Conservation (phyloP, 2,329 filamentous ascomycete genomes). For the Fusarium sp. region DNA sequence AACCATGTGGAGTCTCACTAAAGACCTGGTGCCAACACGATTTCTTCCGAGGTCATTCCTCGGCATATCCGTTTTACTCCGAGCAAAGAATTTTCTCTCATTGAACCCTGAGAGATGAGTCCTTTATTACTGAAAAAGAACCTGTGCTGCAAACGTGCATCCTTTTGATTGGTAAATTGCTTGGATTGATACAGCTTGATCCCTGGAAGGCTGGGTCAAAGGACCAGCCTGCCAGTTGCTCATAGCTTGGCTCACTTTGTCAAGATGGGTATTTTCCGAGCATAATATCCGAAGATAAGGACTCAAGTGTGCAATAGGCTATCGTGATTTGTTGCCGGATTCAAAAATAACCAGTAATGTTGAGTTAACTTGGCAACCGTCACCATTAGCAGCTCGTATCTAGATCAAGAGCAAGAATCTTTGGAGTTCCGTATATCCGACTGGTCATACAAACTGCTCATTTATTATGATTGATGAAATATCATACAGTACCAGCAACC, state of each 20-base stretch:
- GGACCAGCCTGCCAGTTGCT: slow-evolving; percentile 1
- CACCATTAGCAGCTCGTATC: background rate
- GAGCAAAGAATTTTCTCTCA: slow-evolving; percentile 8
- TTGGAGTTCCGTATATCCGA: slow-evolving; percentile 9
- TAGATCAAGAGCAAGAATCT: background rate
- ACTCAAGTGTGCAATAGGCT: background rate
- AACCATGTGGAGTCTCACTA: slow-evolving; percentile 23
- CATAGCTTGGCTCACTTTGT: background rate
- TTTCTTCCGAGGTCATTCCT: slow-evolving; percentile 34
- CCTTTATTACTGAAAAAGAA: background rate
- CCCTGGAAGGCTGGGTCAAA: background rate
- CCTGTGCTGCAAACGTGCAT: slow-evolving; percentile 32
- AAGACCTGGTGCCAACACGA: slow-evolving; percentile 20
- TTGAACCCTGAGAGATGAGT: slow-evolving; percentile 14
- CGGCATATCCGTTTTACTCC: slow-evolving; percentile 28
- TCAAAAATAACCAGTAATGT: background rate
- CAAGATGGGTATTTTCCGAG: background rate
- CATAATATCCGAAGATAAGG: background rate
- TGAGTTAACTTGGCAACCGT: background rate
- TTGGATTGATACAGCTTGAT: slow-evolving; percentile 11
- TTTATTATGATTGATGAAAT: slow-evolving; percentile 10
- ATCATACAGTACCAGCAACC: background rate
- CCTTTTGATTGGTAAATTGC: slow-evolving; percentile 24
- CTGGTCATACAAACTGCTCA: background rate
- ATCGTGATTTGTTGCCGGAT: background rate